Conservation (phyloP, 257 asterid genomes). For the Pogostemon cablin region DNA sequence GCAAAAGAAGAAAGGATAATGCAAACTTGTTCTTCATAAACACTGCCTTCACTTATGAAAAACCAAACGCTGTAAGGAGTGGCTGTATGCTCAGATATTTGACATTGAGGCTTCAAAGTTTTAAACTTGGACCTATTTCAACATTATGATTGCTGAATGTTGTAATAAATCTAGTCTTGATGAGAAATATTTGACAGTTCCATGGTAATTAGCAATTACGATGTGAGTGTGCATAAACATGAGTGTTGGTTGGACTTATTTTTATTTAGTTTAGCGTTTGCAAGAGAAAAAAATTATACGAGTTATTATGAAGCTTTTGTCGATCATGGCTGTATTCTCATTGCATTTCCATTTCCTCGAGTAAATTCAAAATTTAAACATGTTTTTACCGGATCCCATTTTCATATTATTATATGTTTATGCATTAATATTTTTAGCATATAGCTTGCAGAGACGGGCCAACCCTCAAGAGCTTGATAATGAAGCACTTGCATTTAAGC, state of each 20-base stretch:
- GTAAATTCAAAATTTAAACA: neutral
- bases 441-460: constrained; percentile 89
- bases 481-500: constrained; percentile 93
- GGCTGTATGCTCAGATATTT: neutral
- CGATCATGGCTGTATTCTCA: neutral
- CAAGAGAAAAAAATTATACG: neutral
- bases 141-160: neutral
- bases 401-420: constrained; percentile 5
- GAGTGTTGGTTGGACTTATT: neutral
- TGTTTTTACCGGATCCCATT: constrained; percentile 1
- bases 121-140: neutral
- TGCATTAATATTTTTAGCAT: constrained; percentile 28
- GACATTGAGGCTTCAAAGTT: neutral
- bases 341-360: neutral
- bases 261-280: neutral
- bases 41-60: neutral
- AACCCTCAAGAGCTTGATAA: constrained; percentile 84
- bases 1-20: neutral
- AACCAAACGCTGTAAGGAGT: neutral
- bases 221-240: constrained; percentile 3
- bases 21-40: neutral
- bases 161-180: constrained; percentile 8
- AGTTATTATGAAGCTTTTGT: neutral
- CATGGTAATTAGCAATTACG: neutral
- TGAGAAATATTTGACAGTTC: neutral